These are phyloP conservation scores for Hypoxylon sp. DNA, from an alignment of 2,329 filamentous ascomycete genomes.

Conservation along the genomic window DNA sequence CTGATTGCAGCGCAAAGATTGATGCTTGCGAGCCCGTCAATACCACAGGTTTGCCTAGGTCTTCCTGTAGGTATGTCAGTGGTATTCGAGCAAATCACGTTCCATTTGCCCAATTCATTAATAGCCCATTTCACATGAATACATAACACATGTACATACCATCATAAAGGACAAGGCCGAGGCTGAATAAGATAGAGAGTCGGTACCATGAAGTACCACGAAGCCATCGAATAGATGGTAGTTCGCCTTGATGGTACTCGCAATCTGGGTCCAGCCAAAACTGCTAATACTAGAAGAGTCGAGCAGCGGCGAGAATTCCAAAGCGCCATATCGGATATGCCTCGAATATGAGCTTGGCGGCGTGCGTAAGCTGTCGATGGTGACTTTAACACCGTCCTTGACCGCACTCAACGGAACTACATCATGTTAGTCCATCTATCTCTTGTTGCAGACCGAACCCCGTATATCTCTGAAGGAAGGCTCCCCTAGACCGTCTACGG, in stretches of 20 bases:
- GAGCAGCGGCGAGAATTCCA: constrained; percentile 87
- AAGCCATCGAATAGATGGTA: constrained; percentile 93
- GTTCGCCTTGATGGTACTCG: constrained; percentile 83
- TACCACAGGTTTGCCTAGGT: constrained; percentile 91
- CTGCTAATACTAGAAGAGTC: constrained; percentile 94
- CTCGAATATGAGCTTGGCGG: constrained; percentile 84
- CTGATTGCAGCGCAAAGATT: constrained; percentile 91
- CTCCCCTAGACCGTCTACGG: background rate
- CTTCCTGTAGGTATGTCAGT: constrained; percentile 56
- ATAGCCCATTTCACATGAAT: background rate
- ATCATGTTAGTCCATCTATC: constrained; percentile 18
- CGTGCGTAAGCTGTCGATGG: constrained; percentile 80
- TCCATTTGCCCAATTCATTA: background rate
- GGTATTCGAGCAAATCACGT: background rate
- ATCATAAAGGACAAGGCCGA: constrained; percentile 96
- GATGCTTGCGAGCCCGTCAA: constrained; percentile 87
- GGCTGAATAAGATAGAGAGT: constrained; percentile 89
- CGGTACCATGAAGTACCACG: constrained; percentile 90
- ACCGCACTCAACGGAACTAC: constrained; percentile 66
- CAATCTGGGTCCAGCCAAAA: constrained; percentile 88
- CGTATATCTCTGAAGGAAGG: background rate
- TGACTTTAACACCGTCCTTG: constrained; percentile 64
- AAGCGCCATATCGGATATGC: constrained; percentile 85
- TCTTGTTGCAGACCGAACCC: background rate
- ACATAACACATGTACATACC: constrained; percentile 56